Evolutionary conservation across 2,329 filamentous ascomycete genomes (phyloP), one percentile per base, ranked within the genome.

Genomic region (Emmonsia crescens): DNA sequence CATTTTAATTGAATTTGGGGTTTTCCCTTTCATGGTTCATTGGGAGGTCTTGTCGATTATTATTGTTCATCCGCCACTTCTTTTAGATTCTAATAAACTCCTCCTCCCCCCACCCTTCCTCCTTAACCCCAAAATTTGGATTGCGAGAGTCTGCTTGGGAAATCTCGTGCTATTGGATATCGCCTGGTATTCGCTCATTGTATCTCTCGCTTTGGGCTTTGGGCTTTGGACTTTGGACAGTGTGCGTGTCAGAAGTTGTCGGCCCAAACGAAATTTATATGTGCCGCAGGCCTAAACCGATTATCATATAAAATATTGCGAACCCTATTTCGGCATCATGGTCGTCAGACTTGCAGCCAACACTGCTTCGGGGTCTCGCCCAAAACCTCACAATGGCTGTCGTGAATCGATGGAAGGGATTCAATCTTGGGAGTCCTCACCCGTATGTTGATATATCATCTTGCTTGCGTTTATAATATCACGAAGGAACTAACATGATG

Each of bases 391-490:
- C 49, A 36, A 54, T 21, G 1, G 10, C 8, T 46, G 19, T 46
- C 42, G 42, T 21, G 42, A 59, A 36, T 49, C 38, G 51, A 57
- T 38, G 16, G 56, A 60, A 33, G 56, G 52, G 29, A 24, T 16
- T 56, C 61, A 57, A 21, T 60, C 61, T 54, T 60, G 61, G 61
- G 58, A 62, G 21, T 55, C 57, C 42, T 36, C 51, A 24, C 38
- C 57, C 29, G 61, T 62, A 62, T 42, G 61, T 57, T 14, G 16
- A 38, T 24, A 42, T 42, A 40, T 3, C 10, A n/a, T 44, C n/a
- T n/a, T 57, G 16, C 21, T 36, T 40, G 0, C 5, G 24, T 36
- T 31, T 10, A 9, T 10, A 31, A 36, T 21, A 24, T 21, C 40
- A 60, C 33, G n/a, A 38, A 46, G 19, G 36, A 21, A 33, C 49